These are phyloP conservation scores for Clonostachys rhizophaga DNA, from an alignment of 2,329 filamentous ascomycete species.

Conservation along the genomic window DNA sequence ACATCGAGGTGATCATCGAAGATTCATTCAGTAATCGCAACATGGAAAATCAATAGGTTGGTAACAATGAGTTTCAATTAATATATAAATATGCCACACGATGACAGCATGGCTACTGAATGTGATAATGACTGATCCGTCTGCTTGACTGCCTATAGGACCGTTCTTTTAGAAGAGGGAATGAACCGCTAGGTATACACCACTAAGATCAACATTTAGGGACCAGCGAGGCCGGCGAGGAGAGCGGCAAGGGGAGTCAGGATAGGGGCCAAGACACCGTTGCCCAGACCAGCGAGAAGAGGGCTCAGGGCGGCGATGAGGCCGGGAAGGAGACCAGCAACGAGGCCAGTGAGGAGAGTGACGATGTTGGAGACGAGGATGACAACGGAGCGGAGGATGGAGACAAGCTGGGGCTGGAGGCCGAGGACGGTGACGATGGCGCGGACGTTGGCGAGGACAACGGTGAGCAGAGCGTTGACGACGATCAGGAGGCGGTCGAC, in stretches of 20 bases:
- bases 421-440: constrained; percentile 12
- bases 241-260: constrained; percentile 14
- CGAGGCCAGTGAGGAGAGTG: constrained; percentile 11
- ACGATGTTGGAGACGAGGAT: constrained; percentile 15
- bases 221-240: constrained; percentile 7
- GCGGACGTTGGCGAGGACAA: constrained; percentile 15
- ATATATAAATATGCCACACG: too few relatives aligned
- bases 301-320: constrained; percentile 14
- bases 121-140: too few relatives aligned
- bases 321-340: constrained; percentile 13
- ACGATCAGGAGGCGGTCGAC: constrained; percentile 13
- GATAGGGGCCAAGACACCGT: constrained; percentile 14
- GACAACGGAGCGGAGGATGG: constrained; percentile 18
- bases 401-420: constrained; percentile 13
- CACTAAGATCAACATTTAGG: not conserved
- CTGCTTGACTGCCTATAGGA: too few relatives aligned
- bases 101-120: too few relatives aligned
- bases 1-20: too few relatives aligned
- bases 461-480: constrained; percentile 11
- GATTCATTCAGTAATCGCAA: too few relatives aligned
- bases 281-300: constrained; percentile 15
- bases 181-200: too few relatives aligned
- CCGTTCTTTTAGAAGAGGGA: too few relatives aligned
- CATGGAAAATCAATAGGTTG: too few relatives aligned
- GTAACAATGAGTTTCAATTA: too few relatives aligned